phyloP scores from a whole-genome alignment of 108 stramenopile species.

The Skeletonema menzelii region DNA sequence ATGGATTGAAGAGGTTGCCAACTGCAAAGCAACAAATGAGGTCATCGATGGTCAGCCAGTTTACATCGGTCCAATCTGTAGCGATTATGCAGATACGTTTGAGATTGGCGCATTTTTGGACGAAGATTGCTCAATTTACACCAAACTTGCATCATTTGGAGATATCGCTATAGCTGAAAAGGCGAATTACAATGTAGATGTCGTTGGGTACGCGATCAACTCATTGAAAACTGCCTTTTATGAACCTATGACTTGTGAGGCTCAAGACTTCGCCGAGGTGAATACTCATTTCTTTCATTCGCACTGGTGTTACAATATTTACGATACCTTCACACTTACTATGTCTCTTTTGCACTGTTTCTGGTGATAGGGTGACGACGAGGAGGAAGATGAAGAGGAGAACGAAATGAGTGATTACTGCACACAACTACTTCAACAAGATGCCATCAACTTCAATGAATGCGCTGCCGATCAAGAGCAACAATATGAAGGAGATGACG shows the following conservation, averaged over 20 bases:
- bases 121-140: neutral
- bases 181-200: neutral
- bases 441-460: neutral
- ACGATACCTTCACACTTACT: no score
- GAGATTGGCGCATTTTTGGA: neutral
- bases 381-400: neutral
- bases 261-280: neutral
- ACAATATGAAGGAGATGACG: neutral
- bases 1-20: constrained; percentile 27
- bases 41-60: neutral
- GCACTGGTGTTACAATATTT: no score
- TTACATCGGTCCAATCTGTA: neutral
- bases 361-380: no score
- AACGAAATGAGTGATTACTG: neutral
- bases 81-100: neutral
- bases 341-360: no score
- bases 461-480: neutral
- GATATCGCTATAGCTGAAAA: neutral
- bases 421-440: neutral
- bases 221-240: neutral
- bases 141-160: neutral
- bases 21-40: neutral
- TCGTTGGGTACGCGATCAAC: neutral
- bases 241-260: neutral
- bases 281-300: no score